Evolutionary conservation across 2,329 filamentous ascomycete genomes (phyloP), one percentile per base, ranked within the genome.

Genomic region (Hypoxylon sp.): DNA sequence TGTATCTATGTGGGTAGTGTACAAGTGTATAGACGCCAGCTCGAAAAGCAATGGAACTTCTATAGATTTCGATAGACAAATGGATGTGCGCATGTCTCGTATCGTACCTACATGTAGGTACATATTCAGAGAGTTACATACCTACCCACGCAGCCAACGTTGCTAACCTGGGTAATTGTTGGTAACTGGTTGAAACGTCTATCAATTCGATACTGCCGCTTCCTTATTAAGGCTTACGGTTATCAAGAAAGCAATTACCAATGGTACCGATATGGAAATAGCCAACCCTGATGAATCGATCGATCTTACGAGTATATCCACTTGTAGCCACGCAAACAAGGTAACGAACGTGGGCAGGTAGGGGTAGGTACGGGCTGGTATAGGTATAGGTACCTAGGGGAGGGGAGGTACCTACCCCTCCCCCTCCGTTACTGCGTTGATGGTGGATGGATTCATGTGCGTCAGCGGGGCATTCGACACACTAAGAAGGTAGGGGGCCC

Each of bases 401-500:
- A 4, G 33, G 38, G 38, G 36, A 58, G 11, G 33, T 58, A 58
- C 40, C 54, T 57, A 44, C 64, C 64, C 64, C 64, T 66, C 64
- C 44, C 51, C 44, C 51, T 59, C 53, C 22, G 22, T 49, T 30
- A 46, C 38, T 45, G 36, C 30, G 48, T 9, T n/a, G n/a, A n/a
- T n/a, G n/a, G n/a, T n/a, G n/a, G 44, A 56, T 55, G 40, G 62
- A 60, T 62, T 65, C 32, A 46, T 60, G 52, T 65, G 58, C 55
- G 64, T 67, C 58, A 60, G 67, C 67, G 64, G 67, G 61, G 64
- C 48, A 63, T 46, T 42, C 28, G 45, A 67, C 42, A 57, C 64
- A 67, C 60, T 64, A 67, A 57, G 58, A 26, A 46, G 40, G 18
- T 55, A 46, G 28, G 42, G 28, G 40, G 26, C 2, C 2, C 8